A percentile compares a stretch with the other conserved stretches of the same genome.
phyloP scores from a whole-genome alignment of 768 basidiomycete genomes.

The Agrocybe chaxingu region DNA sequence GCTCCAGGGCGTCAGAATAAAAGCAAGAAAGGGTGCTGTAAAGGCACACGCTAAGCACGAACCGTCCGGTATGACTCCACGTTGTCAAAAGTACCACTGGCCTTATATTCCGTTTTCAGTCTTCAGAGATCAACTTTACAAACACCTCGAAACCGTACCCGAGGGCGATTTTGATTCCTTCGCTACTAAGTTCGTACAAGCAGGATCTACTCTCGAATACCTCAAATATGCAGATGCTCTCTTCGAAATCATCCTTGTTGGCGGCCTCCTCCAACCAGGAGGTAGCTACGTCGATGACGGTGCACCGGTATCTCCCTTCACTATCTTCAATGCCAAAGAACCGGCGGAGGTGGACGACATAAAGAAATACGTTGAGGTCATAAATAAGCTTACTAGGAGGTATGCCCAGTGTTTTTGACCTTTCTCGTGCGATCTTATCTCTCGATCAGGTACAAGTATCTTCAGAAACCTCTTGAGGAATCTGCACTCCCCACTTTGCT shows the following conservation, averaged over 20 bases:
- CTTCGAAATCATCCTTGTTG: conserved; percentile 94
- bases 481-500: conserved; percentile 77
- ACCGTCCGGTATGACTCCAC: conserved; percentile 52
- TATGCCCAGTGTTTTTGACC: conserved; percentile 24
- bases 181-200: conserved; percentile 81
- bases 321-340: conserved; percentile 77
- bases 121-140: conserved; percentile 91
- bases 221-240: conserved; percentile 97
- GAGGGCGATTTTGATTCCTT: conserved; percentile 81
- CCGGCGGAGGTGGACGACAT: conserved; percentile 81
- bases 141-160: conserved; percentile 81
- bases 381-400: conserved; percentile 96
- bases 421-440: conserved; percentile 9
- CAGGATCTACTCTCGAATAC: conserved; percentile 90
- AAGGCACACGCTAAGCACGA: conserved; percentile 95
- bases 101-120: conserved; percentile 39
- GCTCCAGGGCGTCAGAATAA: conserved; percentile 89
- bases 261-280: conserved; percentile 94
- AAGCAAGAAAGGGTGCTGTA: conserved; percentile 89
- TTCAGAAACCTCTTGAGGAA: conserved; percentile 94
- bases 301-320: conserved; percentile 84
- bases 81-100: background rate
- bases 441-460: conserved; percentile 87
- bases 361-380: conserved; percentile 90
- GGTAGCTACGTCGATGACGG: conserved; percentile 88